Evolutionary conservation across 192 early-diverging fungal genomes (phyloP), one percentile per base, ranked within the genome.

Genomic region (Anaeromyces robustus): DNA sequence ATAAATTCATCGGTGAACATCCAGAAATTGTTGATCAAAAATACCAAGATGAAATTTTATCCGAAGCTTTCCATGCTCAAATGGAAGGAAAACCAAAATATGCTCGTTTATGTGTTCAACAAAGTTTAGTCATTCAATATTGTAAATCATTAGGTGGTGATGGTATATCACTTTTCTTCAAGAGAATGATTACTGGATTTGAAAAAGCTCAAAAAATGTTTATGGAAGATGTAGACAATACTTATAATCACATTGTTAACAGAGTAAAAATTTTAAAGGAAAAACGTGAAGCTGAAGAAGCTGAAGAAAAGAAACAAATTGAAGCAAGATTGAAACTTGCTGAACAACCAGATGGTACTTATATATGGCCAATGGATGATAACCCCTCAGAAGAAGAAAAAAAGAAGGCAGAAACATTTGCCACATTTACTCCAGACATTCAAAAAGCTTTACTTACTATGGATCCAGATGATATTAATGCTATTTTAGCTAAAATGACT

Each of bases 111-210:
- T 94, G 91, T 80, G 94, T 98, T 29, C 89, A 89, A 77, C 94
- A 97, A 83, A 89, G 91, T 28, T 85, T 95, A 81, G 86, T 96
- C 14, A 86, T 98, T 77, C 94, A 96, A 81, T 98, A 97, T 82
- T 93, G 93, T 81, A 86, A 89, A 28, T 86, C 93, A 41, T 88
- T 98, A 39, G 95, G 96, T 43, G 84, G 88, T 77, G 92, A 94
- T 81, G 97, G 97, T 31, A 90, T 95, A 26, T 87, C 86, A 28
- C 83, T 95, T 30, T 98, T 98, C 83, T 96, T 96, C 84, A 84
- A 84, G 68, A 92, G 94, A 31, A 80, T 37, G 29, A 29, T 30
- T 82, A 77, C 77, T 29, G 81, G 87, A 80, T 34, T 88, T 28
- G 78, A 39, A 30, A 89, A 93, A 59, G 94, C 95, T 5, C 89